Conservation (phyloP, 164 flowering plant genomes). For the Stephania yunnanensis region DNA sequence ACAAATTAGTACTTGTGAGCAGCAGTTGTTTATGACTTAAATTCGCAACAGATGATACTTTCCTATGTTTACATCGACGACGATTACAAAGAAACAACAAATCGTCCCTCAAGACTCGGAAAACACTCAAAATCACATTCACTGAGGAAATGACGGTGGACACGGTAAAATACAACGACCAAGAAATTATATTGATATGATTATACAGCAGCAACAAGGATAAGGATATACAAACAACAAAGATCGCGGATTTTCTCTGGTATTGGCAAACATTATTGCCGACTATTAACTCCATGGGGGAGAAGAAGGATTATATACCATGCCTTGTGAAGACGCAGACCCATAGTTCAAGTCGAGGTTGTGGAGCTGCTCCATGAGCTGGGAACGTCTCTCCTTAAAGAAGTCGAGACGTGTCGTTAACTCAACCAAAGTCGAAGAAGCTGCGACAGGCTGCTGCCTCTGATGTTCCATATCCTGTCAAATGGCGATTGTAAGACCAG, state of each 20-base stretch:
- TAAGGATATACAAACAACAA: neutral
- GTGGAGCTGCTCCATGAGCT: constrained; percentile 96
- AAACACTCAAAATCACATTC: constrained; percentile 1
- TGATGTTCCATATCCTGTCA: constrained; percentile 52
- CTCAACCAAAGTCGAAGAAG: constrained; percentile 81
- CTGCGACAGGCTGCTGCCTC: constrained; percentile 60
- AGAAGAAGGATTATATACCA: constrained; percentile 59
- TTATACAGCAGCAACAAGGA: neutral
- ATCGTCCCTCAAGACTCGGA: neutral
- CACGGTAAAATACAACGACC: neutral
- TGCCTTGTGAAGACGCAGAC: constrained; percentile 57
- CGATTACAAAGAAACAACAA: neutral
- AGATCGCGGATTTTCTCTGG: neutral
- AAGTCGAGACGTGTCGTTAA: constrained; percentile 92
- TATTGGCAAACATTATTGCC: neutral
- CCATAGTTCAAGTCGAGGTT: constrained; percentile 76
- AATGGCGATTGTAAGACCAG: neutral
- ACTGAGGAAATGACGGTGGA: neutral
- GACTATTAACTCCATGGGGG: constrained; percentile 52
- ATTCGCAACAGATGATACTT: neutral
- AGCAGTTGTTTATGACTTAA: neutral
- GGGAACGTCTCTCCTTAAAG: constrained; percentile 95
- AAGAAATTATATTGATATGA: neutral
- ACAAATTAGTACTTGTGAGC: neutral
- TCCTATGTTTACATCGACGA: neutral